Evolutionary conservation across 2,329 filamentous ascomycete genomes (phyloP).

Genomic region (Aureobasidium leucospermi): DNA sequence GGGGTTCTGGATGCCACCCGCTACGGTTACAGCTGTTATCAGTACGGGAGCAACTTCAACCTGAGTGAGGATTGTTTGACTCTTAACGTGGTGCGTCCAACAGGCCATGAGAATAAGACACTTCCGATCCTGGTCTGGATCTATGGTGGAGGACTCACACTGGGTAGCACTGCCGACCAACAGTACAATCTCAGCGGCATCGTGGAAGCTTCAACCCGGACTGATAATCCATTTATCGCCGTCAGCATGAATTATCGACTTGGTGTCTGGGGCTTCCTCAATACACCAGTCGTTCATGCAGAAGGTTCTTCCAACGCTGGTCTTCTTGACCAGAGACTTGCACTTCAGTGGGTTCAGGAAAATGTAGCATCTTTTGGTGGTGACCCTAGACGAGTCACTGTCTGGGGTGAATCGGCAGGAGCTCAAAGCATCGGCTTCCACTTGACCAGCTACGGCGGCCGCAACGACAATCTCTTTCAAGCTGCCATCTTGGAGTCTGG

Average conservation of each 20-base stretch:
- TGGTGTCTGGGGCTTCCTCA: slow-evolving; percentile 47
- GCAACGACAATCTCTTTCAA: slow-evolving; percentile 37
- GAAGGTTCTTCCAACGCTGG: slow-evolving; percentile 52
- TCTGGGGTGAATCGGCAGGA: slow-evolving; percentile 53
- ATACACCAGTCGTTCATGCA: slow-evolving; percentile 35
- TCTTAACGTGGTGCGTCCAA: slow-evolving; percentile 26
- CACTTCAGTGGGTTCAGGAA: slow-evolving; percentile 53
- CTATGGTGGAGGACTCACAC: slow-evolving; percentile 17
- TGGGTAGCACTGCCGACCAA: slow-evolving; percentile 18
- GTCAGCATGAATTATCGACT: slow-evolving; percentile 50
- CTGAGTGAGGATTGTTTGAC: slow-evolving; percentile 45
- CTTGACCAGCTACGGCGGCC: slow-evolving; percentile 34
- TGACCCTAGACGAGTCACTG: slow-evolving; percentile 49
- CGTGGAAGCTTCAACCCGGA: slow-evolving; percentile 38
- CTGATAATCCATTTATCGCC: slow-evolving; percentile 47
- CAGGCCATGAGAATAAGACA: slow-evolving; percentile 18
- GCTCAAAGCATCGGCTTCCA: slow-evolving; percentile 33
- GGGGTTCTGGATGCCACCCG: slow-evolving; percentile 32
- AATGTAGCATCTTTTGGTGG: slow-evolving; percentile 57
- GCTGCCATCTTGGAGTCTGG: slow-evolving; percentile 36
- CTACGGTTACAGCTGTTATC: slow-evolving; percentile 43
- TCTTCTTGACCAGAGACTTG: slow-evolving; percentile 53
- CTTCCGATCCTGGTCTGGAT: slow-evolving; percentile 19
- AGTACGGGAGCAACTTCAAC: slow-evolving; percentile 34
- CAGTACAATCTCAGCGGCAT: slow-evolving; percentile 20